Evolutionary conservation across 768 basidiomycete species (phyloP).

Genomic region (Sistotremastrum niveocremeum): DNA sequence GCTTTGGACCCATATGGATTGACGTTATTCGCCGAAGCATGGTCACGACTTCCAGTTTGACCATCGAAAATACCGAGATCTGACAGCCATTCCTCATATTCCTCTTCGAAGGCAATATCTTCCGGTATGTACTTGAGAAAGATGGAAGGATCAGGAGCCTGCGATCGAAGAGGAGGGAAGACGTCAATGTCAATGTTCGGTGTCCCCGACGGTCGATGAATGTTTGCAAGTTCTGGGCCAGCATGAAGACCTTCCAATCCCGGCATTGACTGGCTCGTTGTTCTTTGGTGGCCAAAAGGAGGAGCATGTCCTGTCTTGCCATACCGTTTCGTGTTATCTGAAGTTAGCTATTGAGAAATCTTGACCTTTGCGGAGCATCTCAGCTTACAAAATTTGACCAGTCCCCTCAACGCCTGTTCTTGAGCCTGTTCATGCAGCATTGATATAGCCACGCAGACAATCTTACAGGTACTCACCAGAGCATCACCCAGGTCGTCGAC

Average conservation of each 20-base stretch:
- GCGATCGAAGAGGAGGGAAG: conserved; percentile 86
- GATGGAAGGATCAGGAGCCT: conserved; percentile 68
- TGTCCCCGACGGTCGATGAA: conserved; percentile 63
- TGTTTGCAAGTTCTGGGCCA: conserved; percentile 59
- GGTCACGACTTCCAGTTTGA: conserved; percentile 13
- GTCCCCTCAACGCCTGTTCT: conserved; percentile 84
- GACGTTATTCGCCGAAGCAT: conserved; percentile 22
- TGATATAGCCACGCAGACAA: not conserved
- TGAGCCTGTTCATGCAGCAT: conserved; percentile 47
- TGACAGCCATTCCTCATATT: conserved; percentile 93
- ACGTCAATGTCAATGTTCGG: conserved; percentile 80
- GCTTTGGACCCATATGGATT: conserved; percentile 22
- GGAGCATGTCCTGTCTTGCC: conserved; percentile 39
- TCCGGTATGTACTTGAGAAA: conserved; percentile 89
- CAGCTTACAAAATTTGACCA: conserved; percentile 84
- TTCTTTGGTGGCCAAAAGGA: conserved; percentile 57
- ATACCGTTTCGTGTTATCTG: conserved; percentile 88
- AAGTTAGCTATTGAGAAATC: conserved; percentile 6
- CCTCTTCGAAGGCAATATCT: conserved; percentile 89
- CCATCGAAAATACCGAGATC: conserved; percentile 63
- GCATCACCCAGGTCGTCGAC: conserved; percentile 88
- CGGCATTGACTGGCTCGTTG: conserved; percentile 73
- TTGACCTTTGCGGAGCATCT: conserved; percentile 2
- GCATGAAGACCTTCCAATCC: conserved; percentile 56
- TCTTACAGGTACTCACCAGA: conserved; percentile 35